Conservation (phyloP, 2,329 filamentous ascomycete genomes). For the Epichloe sylvatica region DNA sequence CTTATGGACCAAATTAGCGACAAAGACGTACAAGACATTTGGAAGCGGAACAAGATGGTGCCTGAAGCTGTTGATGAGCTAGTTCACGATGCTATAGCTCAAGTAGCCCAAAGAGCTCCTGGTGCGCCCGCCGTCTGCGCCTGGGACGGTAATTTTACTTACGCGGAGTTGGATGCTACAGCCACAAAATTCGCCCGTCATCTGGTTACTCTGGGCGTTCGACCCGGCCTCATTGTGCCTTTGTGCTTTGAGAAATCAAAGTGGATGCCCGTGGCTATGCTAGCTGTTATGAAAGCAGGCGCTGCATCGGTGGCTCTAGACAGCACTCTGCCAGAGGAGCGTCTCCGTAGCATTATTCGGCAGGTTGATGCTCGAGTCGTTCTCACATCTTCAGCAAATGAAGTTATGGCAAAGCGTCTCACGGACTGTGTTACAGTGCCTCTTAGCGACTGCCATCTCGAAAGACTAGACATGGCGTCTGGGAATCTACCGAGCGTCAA, state of each 20-base stretch:
- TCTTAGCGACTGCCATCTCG: neutral
- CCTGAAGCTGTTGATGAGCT: neutral
- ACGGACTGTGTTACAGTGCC: neutral
- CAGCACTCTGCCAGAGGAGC: constrained; percentile 5
- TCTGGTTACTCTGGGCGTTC: constrained; percentile 9
- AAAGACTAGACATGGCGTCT: neutral
- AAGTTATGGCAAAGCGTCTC: neutral
- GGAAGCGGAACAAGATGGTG: neutral
- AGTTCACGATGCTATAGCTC: neutral
- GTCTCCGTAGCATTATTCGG: constrained; percentile 2
- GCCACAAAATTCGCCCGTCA: constrained; percentile 5
- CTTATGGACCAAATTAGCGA: neutral
- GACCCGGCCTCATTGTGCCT: constrained; percentile 14
- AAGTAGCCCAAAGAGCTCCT: neutral
- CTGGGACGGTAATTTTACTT: constrained; percentile 16
- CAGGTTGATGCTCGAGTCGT: constrained; percentile 1
- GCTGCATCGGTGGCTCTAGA: constrained; percentile 10
- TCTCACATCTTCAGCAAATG: neutral
- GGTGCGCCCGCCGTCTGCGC: constrained; percentile 5
- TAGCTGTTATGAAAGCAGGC: constrained; percentile 22
- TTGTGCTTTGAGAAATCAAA: constrained; percentile 23
- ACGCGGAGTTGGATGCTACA: constrained; percentile 8
- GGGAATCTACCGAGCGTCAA: neutral
- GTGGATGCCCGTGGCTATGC: constrained; percentile 17
- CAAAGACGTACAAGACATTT: neutral